Evolutionary conservation across 129 eudicot genomes (phyloP).

Genomic region (Heracleum sosnowskyi): DNA sequence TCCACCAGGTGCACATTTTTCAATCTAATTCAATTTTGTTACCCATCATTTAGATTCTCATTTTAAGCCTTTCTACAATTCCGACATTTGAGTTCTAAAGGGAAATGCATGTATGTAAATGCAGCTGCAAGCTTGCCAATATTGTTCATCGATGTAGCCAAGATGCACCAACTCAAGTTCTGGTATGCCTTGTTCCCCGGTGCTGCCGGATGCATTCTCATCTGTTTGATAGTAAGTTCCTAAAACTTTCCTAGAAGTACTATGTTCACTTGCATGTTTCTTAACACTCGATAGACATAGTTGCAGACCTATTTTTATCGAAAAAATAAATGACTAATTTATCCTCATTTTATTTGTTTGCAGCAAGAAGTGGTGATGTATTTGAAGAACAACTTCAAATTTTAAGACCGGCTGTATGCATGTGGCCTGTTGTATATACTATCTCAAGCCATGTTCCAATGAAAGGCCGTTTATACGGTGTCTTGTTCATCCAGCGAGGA

Average conservation of each 20-base stretch:
- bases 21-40: neutral
- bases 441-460: neutral
- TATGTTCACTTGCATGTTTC: too few species aligned
- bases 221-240: slow-evolving; percentile 75
- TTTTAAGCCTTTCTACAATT: neutral
- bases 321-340: too few species aligned
- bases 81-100: neutral
- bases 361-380: slow-evolving; percentile 89
- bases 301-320: too few species aligned
- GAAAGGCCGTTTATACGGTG: neutral
- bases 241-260: too few species aligned
- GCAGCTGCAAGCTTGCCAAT: slow-evolving; percentile 94
- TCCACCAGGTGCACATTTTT: slow-evolving; percentile 66
- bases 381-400: slow-evolving; percentile 82
- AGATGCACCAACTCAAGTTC: slow-evolving; percentile 63
- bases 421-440: neutral
- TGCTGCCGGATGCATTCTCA: slow-evolving; percentile 71
- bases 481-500: neutral
- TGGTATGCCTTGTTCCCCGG: slow-evolving; percentile 94
- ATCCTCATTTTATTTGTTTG: slow-evolving; percentile 9
- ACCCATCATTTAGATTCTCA: neutral
- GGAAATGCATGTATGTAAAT: neutral
- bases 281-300: too few species aligned
- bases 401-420: slow-evolving; percentile 24
- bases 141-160: slow-evolving; percentile 76